A percentile compares a stretch with the other conserved stretches of the same genome.
These are phyloP conservation scores for Stemphylium lycopersici DNA, from an alignment of 2,329 filamentous ascomycete species.

Conservation along the genomic window DNA sequence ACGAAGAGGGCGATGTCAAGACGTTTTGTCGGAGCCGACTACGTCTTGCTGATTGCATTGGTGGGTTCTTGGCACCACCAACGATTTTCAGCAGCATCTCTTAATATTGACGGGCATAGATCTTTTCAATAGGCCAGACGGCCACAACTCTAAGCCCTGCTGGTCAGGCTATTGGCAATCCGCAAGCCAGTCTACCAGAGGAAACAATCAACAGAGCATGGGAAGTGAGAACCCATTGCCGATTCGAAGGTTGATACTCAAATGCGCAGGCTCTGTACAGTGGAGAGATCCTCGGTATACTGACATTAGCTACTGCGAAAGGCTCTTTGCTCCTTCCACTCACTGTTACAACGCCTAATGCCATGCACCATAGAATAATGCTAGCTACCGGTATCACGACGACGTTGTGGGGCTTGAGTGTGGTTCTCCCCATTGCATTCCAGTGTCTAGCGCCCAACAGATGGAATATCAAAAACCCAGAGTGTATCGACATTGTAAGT, in stretches of 20 bases:
- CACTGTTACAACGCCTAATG: background rate
- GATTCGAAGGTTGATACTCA: background rate
- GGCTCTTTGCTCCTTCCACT: background rate
- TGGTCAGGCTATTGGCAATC: conserved; percentile 12
- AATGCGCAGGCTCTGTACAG: background rate
- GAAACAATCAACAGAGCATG: background rate
- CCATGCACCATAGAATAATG: background rate
- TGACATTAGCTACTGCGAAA: conserved; percentile 2
- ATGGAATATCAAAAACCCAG: conserved; percentile 3
- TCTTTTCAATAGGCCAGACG: conserved; percentile 2
- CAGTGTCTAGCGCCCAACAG: conserved; percentile 1
- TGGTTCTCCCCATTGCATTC: conserved; percentile 4
- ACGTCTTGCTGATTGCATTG: background rate
- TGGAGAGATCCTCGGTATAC: background rate
- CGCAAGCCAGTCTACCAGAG: background rate
- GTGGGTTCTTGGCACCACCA: background rate
- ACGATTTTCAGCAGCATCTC: background rate
- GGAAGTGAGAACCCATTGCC: background rate
- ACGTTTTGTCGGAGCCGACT: conserved; percentile 1
- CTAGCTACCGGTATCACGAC: background rate
- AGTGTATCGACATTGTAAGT: conserved; percentile 3
- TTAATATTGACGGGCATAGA: background rate
- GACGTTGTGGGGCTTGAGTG: conserved; percentile 4
- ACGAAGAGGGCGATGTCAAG: conserved; percentile 10
- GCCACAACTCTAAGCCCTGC: conserved; percentile 6